Evolutionary conservation across 1,284 basidiomycete species (phyloP).

Genomic region (Sanguinoderma infundibulare): DNA sequence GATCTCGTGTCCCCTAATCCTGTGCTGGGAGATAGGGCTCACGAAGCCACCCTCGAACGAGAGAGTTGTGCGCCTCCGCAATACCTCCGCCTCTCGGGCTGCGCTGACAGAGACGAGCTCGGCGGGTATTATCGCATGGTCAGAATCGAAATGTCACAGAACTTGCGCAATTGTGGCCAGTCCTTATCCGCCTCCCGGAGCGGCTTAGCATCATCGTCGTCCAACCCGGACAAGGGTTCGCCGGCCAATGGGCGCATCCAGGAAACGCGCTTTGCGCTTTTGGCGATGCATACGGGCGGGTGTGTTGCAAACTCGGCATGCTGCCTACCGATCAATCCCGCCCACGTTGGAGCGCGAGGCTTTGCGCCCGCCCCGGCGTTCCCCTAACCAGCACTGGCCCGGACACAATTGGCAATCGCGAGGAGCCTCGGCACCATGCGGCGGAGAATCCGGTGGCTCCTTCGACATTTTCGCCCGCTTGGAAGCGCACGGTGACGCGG

Average conservation of each 20-base stretch:
- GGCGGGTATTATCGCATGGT: not conserved
- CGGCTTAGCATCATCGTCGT: not conserved
- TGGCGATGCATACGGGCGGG: not conserved
- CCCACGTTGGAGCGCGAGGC: too few relatives aligned
- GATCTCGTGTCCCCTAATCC: constrained; percentile 5
- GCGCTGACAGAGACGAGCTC: not conserved
- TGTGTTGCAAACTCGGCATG: too few relatives aligned
- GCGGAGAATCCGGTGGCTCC: too few relatives aligned
- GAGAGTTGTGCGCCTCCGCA: constrained; percentile 23
- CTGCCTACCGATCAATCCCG: too few relatives aligned
- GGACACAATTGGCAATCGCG: too few relatives aligned
- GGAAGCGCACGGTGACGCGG: too few relatives aligned
- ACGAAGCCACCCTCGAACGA: constrained; percentile 18
- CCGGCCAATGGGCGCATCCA: not conserved
- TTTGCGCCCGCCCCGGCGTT: too few relatives aligned
- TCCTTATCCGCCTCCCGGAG: not conserved
- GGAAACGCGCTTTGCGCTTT: not conserved
- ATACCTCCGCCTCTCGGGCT: constrained; percentile 18
- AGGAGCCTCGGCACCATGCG: too few relatives aligned
- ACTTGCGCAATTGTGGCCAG: not conserved
- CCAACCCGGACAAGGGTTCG: too few relatives aligned
- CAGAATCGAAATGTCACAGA: not conserved
- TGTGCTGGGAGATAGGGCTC: constrained; percentile 3
- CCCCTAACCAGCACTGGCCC: too few relatives aligned
- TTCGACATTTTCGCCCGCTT: too few relatives aligned